Percentiles rank a stretch among this genome's conserved stretches.
Conservation (phyloP, 2,329 filamentous ascomycete genomes). For the Fusarium torulosum region DNA sequence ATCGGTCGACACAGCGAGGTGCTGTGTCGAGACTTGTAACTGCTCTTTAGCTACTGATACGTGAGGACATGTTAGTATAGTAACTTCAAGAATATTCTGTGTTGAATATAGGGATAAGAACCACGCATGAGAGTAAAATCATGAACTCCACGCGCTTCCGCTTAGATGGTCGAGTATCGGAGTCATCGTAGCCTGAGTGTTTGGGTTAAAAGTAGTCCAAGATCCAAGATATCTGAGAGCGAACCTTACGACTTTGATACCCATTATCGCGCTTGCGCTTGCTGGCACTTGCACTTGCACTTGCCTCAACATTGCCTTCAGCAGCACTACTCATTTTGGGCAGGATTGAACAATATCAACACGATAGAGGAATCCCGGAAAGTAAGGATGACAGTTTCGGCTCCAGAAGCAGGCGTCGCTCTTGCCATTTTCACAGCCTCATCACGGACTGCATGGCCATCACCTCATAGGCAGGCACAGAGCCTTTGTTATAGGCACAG, state of each 20-base stretch:
- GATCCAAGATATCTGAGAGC: background rate
- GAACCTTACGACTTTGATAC: background rate
- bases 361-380: background rate
- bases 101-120: background rate
- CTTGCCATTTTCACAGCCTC: background rate
- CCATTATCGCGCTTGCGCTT: background rate
- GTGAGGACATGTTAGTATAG: background rate
- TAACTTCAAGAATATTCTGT: background rate
- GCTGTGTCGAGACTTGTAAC: background rate
- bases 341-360: background rate
- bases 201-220: background rate
- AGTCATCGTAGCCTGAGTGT: background rate
- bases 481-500: too few relatives aligned
- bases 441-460: background rate
- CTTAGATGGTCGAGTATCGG: background rate
- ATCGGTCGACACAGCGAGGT: background rate
- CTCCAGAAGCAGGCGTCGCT: background rate
- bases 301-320: background rate
- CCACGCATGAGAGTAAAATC: background rate
- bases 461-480: too few relatives aligned
- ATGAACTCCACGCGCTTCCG: background rate
- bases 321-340: background rate
- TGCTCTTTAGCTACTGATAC: background rate
- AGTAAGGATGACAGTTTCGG: background rate
- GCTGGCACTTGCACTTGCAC: background rate